Evolutionary conservation across 2,329 filamentous ascomycete species (phyloP), one percentile per base, ranked within the genome.

Genomic region (Endothia cerciana): DNA sequence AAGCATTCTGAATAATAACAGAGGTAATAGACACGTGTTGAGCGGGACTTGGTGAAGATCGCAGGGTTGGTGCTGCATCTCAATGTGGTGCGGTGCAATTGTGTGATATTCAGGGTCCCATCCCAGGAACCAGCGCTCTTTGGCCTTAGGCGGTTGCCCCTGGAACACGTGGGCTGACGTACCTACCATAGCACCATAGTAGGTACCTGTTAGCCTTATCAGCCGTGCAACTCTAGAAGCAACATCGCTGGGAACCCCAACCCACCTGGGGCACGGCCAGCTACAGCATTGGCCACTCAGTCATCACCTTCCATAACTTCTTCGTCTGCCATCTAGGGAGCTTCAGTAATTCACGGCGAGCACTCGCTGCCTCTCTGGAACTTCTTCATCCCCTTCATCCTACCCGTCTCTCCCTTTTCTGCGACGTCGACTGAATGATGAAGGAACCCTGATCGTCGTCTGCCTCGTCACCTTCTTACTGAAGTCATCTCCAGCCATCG

Each of bases 61-160:
- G 28, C 4, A 28, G 15, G 13, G 6, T 7, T 15, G 6, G 13
- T 28, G 11, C 28, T 28, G 47, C 47, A 51, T 51, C 25, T 51
- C 13, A 30, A 28, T 28, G 47, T 51, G 22, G 25, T 30, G 25
- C 22, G 13, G 25, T 10, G 15, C 22, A 8, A 5, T 17, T 25
- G n/a, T 25, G 59, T 61, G 59, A 61, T 61, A 49, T 38, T 61
- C 59, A 61, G 59, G 59, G 59, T 49, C 59, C 38, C 33, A 33
- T 4, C 17, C 36, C 57, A 60, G 57, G 57, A 40, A 19, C 40
- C 36, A 22, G 19, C 45, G 57, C 57, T 45, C 57, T 43, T 13
- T 59, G 38, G 51, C 38, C 45, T 30, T 38, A 3, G 40, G 22
- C 40, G 4, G 7, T 2, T 17, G 28, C 57, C 51, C 51, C 51